Evolutionary conservation across 2,329 filamentous ascomycete species (phyloP).

Genomic region (Curvularia eragrostidis): DNA sequence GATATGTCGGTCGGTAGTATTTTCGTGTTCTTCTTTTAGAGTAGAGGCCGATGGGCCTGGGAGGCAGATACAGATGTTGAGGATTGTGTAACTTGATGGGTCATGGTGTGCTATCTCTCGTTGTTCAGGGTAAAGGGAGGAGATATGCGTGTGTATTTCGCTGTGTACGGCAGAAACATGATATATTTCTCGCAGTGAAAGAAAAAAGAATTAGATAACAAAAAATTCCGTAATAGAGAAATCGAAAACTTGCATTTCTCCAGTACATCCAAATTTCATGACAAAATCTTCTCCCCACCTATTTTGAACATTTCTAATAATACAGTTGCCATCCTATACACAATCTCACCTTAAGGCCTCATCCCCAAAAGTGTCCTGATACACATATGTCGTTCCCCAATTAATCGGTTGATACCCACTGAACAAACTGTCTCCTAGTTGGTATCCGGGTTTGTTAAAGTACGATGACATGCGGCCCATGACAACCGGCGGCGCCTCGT

Average conservation of each 20-base stretch:
- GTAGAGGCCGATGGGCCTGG: no score
- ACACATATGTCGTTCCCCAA: conserved; percentile 2
- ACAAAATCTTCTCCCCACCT: not conserved
- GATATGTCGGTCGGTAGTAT: no score
- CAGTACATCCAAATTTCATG: not conserved
- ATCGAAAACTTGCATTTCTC: not conserved
- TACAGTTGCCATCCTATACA: not conserved
- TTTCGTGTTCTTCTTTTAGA: no score
- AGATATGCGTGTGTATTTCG: no score
- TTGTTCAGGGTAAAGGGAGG: no score
- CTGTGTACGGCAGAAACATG: no score
- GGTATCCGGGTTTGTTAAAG: conserved; percentile 43
- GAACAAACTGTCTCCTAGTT: conserved; percentile 41
- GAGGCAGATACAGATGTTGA: no score
- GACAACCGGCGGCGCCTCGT: conserved; percentile 32
- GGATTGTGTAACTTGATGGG: no score
- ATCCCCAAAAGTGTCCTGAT: conserved; percentile 10
- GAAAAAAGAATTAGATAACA: no score
- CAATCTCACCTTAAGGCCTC: not conserved
- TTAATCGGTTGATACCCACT: conserved; percentile 30
- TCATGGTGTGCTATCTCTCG: no score
- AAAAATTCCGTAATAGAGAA: not conserved
- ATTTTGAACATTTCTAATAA: not conserved
- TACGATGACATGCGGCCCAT: conserved; percentile 46
- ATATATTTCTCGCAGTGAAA: no score